Percentiles rank a stretch among this genome's conserved stretches.
Evolutionary conservation across 257 asterid species (phyloP).

Genomic region (Plantago elongata): DNA sequence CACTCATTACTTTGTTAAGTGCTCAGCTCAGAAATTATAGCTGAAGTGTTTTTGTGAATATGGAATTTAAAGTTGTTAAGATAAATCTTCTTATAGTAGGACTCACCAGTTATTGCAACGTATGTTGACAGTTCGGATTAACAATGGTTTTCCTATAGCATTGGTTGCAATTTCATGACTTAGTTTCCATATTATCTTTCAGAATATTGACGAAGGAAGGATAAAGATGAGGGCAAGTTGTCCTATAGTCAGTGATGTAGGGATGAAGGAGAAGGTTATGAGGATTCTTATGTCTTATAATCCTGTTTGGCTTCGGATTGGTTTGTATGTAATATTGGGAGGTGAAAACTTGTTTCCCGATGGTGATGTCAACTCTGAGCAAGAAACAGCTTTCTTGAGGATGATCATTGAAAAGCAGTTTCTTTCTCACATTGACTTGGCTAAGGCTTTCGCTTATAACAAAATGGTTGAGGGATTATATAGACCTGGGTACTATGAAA

Average conservation of each 20-base stretch:
- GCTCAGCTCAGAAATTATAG: neutral
- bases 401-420: conserved; percentile 82
- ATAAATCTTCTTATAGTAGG: neutral
- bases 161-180: neutral
- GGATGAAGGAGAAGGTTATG: conserved; percentile 82
- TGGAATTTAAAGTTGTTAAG: conserved; percentile 1
- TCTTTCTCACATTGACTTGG: conserved; percentile 69
- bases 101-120: too few relatives aligned
- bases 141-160: neutral
- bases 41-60: conserved; percentile 2
- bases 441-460: conserved; percentile 80
- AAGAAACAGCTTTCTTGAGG: conserved; percentile 76
- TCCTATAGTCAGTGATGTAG: conserved; percentile 90
- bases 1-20: neutral
- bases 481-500: conserved; percentile 94
- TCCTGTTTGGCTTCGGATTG: conserved; percentile 81
- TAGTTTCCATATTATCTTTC: conserved; percentile 16
- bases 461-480: conserved; percentile 90
- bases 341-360: conserved; percentile 77
- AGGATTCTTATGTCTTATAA: conserved; percentile 73
- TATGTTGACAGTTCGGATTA: neutral
- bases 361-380: conserved; percentile 63
- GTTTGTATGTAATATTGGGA: conserved; percentile 74
- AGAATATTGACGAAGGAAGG: conserved; percentile 91
- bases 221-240: conserved; percentile 82